These are phyloP conservation scores for Macadamia integrifolia DNA, from an alignment of 164 flowering plant genomes.

Conservation along the genomic window DNA sequence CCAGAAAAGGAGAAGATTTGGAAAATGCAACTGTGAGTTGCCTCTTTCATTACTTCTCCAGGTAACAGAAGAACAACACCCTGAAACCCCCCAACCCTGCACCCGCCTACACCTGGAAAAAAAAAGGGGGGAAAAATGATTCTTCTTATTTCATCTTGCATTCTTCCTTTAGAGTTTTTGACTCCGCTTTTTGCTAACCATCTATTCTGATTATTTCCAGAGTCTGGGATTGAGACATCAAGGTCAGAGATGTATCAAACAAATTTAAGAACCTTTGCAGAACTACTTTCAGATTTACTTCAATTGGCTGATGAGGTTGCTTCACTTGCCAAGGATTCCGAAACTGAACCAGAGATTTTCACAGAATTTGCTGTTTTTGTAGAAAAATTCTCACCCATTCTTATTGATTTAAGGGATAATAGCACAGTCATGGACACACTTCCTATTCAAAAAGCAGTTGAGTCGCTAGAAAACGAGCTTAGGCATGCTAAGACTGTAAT, in stretches of 20 bases:
- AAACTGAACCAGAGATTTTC: slow-evolving; percentile 20
- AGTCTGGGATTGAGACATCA: background rate
- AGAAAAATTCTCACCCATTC: slow-evolving; percentile 34
- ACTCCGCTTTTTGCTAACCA: no score
- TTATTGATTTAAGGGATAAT: slow-evolving; percentile 29
- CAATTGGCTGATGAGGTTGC: slow-evolving; percentile 26
- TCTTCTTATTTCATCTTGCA: background rate
- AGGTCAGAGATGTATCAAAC: background rate
- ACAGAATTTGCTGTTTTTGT: slow-evolving; percentile 32
- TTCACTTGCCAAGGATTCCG: slow-evolving; percentile 27
- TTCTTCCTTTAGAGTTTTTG: background rate
- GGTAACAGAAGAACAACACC: no score
- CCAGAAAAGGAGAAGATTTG: no score
- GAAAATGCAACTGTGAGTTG: no score
- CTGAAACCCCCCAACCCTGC: no score
- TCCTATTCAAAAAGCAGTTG: slow-evolving; percentile 33
- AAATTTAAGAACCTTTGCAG: slow-evolving; percentile 18
- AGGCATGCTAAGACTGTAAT: slow-evolving; percentile 26
- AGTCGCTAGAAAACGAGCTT: slow-evolving; percentile 42
- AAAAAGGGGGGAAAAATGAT: no score
- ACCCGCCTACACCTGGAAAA: no score
- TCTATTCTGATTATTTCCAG: no score
- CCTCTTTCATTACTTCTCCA: no score
- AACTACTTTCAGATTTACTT: slow-evolving; percentile 25
- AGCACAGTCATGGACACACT: slow-evolving; percentile 19